A percentile compares a stretch with the other conserved stretches of the same genome.
These are phyloP conservation scores for Fusarium cyanostomum DNA, from an alignment of 2,329 filamentous ascomycete species.

Conservation along the genomic window DNA sequence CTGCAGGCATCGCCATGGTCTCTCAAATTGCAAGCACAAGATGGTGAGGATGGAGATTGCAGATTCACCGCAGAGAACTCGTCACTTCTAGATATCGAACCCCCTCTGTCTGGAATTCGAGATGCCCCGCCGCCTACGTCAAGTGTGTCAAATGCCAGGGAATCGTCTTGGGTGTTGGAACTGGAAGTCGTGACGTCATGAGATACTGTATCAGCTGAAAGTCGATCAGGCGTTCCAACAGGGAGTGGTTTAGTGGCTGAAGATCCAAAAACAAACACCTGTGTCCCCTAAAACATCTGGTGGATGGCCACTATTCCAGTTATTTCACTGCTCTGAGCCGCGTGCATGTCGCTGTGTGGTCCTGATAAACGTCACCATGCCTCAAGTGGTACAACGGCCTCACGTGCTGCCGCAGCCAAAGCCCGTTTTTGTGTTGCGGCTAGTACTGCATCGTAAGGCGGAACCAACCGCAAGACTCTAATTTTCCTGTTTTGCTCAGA, in stretches of 20 bases:
- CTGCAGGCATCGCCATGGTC: constrained; percentile 15
- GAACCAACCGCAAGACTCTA: no score
- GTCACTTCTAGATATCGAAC: background rate
- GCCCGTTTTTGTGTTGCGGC: background rate
- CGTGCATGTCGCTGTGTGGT: background rate
- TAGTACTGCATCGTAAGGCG: no score
- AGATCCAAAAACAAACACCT: background rate
- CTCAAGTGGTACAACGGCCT: constrained; percentile 13
- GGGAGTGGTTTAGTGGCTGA: background rate
- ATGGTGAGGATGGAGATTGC: no score
- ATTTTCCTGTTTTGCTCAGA: constrained; percentile 15
- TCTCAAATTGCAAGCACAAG: background rate
- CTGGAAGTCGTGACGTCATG: constrained; percentile 23
- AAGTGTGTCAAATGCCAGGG: constrained; percentile 14
- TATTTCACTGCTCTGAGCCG: background rate
- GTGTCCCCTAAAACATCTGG: background rate
- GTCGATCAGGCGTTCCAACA: constrained; percentile 9
- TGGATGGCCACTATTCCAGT: background rate
- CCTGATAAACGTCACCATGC: constrained; percentile 23
- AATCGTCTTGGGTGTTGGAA: background rate
- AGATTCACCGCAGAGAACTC: background rate
- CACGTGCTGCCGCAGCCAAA: background rate
- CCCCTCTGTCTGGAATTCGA: constrained; percentile 15
- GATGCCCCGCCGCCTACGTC: constrained; percentile 36
- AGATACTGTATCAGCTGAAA: constrained; percentile 17